These are phyloP conservation scores for Paramicrosporidium saccamoebae DNA, from an alignment of 371 early-diverging fungal genomes.

Conservation along the genomic window DNA sequence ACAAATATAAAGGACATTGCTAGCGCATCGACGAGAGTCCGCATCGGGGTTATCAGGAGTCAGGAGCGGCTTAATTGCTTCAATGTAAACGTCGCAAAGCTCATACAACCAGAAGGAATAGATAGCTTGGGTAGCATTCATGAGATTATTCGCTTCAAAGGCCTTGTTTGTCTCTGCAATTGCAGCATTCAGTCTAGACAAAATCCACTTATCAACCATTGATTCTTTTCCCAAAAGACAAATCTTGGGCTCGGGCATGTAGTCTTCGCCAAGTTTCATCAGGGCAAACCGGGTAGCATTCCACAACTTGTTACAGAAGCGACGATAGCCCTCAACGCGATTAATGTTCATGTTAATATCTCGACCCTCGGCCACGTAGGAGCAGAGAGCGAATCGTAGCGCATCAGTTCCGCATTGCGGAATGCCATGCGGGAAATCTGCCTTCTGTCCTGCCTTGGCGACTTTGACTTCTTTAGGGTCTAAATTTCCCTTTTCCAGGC, in stretches of 20 bases:
- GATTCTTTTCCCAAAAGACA: slow-evolving; percentile 40
- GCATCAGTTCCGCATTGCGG: slow-evolving; percentile 98
- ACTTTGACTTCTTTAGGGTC: slow-evolving; percentile 66
- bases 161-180: slow-evolving; percentile 30
- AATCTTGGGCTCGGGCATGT: slow-evolving; percentile 19
- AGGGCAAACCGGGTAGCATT: slow-evolving; percentile 82
- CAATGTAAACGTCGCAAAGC: slow-evolving; percentile 90
- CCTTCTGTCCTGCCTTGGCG: slow-evolving; percentile 51
- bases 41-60: slow-evolving; percentile 16
- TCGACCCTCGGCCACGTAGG: slow-evolving; percentile 61
- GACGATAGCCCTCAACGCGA: slow-evolving; percentile 91
- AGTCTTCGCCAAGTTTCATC: slow-evolving; percentile 56
- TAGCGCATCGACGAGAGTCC: slow-evolving; percentile 15
- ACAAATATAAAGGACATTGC: slow-evolving; percentile 63
- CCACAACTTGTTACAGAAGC: slow-evolving; percentile 99
- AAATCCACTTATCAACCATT: slow-evolving; percentile 70
- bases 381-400: slow-evolving; percentile 79
- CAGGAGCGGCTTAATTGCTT: slow-evolving; percentile 56
- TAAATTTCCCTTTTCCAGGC: slow-evolving; percentile 53
- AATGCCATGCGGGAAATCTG: slow-evolving; percentile 93
- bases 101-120: slow-evolving; percentile 89
- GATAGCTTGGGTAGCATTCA: slow-evolving; percentile 59
- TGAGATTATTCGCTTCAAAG: slow-evolving; percentile 66
- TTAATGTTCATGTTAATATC: slow-evolving; percentile 90
- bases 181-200: slow-evolving; percentile 53